Base-by-base conservation (phyloP, 83 land plant species). In the Picea mariana region DNA sequence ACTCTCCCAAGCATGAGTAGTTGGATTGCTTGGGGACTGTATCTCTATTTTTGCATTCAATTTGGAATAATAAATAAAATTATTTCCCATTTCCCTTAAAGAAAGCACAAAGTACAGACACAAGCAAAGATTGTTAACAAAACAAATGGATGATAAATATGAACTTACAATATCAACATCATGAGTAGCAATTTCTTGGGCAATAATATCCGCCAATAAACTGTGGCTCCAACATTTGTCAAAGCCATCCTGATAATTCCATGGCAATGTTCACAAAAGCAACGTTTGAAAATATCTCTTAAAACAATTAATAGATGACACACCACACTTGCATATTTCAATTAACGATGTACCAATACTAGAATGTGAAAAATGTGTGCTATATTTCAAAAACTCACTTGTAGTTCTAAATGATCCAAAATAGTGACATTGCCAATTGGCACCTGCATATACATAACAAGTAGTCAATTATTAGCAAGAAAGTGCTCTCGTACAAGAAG, bases 401-500 rank as follows among this genome's bases (percentile, higher is more conserved):
- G 76, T 47, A 72, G 76, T 21, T 72, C 52, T 44, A 49, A 49
- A 72, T 31, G 76, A 49, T 72, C 76, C 44, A 72, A 72, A 72
- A 72, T 42, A 44, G 76, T 31, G 11, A 72, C 76, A 42, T 72
- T 72, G 55, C 55, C 1, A 40, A 72, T 7, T 72, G 76, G 44
- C 55, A 72, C 76, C 76, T 72, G 76, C n/a, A 44, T 44, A 72
- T 40, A 49, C 55, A 72, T 72, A 49, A 11, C 76, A 72, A n/a
- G 13, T 18, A 42, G 4, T 72, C 76, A 42, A 20, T 8, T 44
- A n/a, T 44, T 72, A 44, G 20, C 18, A 20, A 7, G 42, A 68
- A 34, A 68, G 34, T 42, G 16, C 73, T 68, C 18, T 17, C 24
- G 20, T 72, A 42, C 40, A 40, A 44, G 8, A 72, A 40, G 26